phyloP scores from a whole-genome alignment of 768 basidiomycete genomes.

The Mycena sanguinolenta region DNA sequence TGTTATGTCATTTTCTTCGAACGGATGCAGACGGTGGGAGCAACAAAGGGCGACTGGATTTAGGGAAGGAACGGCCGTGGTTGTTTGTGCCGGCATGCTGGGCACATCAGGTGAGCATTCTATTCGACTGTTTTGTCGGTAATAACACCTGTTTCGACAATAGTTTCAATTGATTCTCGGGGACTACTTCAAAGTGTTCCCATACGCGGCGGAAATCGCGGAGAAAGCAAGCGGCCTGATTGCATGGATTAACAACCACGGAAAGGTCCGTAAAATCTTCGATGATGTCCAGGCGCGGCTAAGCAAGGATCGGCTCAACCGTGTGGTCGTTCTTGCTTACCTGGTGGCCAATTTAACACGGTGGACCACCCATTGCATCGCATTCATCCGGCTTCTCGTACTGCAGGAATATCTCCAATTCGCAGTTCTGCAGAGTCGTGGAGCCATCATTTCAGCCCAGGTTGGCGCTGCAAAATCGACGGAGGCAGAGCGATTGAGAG shows the following conservation, averaged over 20 bases:
- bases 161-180: not conserved
- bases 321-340: not conserved
- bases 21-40: not conserved
- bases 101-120: not conserved
- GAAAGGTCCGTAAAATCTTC: not conserved
- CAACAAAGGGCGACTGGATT: not conserved
- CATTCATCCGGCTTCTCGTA: not conserved
- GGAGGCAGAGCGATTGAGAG: constrained; percentile 1
- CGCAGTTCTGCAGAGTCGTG: constrained; percentile 13
- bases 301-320: not conserved
- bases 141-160: not conserved
- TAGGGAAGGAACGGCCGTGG: not conserved
- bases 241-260: not conserved
- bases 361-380: not conserved
- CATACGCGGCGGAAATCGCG: not conserved
- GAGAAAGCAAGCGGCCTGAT: not conserved
- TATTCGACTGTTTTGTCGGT: not conserved
- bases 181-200: not conserved
- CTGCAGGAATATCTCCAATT: not conserved
- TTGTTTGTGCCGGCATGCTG: not conserved
- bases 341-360: not conserved
- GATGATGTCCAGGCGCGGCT: not conserved
- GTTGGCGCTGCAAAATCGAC: constrained; percentile 22
- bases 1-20: not conserved
- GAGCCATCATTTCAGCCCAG: constrained; percentile 17